These are phyloP conservation scores for Rhizopogon roseolus DNA, from an alignment of 768 basidiomycete species.

Conservation along the genomic window DNA sequence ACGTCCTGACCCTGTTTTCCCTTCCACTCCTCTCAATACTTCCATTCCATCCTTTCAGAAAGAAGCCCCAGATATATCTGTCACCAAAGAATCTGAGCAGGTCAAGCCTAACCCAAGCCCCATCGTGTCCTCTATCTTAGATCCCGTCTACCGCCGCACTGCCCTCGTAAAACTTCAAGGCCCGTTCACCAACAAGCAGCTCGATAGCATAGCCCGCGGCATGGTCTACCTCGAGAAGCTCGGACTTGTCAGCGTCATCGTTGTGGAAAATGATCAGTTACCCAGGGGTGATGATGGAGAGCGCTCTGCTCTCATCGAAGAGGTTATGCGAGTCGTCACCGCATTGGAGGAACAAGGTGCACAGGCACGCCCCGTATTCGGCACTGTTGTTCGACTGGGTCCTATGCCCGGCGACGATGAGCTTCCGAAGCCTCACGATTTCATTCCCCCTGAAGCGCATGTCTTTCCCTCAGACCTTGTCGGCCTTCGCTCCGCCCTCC, in stretches of 20 bases:
- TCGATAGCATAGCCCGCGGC: constrained; percentile 90
- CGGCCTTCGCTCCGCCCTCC: constrained; percentile 82
- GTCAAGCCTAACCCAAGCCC: constrained; percentile 39
- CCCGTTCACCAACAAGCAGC: constrained; percentile 88
- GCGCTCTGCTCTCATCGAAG: constrained; percentile 61
- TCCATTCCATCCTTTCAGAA: constrained; percentile 17
- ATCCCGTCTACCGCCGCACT: constrained; percentile 80
- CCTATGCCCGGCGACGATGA: constrained; percentile 56
- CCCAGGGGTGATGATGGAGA: constrained; percentile 65
- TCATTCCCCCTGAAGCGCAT: constrained; percentile 66
- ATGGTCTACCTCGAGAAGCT: constrained; percentile 95
- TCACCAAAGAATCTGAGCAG: constrained; percentile 28
- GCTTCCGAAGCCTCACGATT: constrained; percentile 23
- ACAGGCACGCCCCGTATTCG: constrained; percentile 81
- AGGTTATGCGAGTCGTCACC: constrained; percentile 80
- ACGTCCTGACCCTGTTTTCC: constrained; percentile 20
- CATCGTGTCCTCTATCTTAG: constrained; percentile 69
- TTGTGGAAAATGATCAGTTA: constrained; percentile 85
- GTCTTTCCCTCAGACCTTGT: constrained; percentile 76
- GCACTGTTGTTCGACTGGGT: constrained; percentile 79
- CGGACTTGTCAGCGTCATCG: constrained; percentile 92
- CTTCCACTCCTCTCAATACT: constrained; percentile 18
- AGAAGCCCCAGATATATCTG: constrained; percentile 5
- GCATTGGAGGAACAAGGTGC: constrained; percentile 84
- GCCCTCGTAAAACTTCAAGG: constrained; percentile 97